phyloP scores from a whole-genome alignment of 306 rosid species.

The Vigna hirtella region DNA sequence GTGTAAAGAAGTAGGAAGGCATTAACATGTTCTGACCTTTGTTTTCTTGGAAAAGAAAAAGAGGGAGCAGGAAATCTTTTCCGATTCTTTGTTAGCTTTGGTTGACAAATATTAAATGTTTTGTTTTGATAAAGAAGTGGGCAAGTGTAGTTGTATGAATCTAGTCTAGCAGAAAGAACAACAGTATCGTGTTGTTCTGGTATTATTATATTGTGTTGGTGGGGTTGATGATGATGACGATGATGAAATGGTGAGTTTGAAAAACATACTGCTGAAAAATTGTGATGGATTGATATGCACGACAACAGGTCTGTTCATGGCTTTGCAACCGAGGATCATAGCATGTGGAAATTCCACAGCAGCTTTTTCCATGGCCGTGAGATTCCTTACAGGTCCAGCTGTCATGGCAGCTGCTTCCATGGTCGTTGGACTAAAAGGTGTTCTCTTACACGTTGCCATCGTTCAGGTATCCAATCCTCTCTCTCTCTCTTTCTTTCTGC shows the following conservation, averaged over 20 bases:
- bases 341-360: constrained; percentile 96
- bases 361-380: constrained; percentile 92
- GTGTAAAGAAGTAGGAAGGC: neutral
- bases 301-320: constrained; percentile 94
- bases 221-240: constrained; percentile 60
- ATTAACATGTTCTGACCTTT: constrained; percentile 30
- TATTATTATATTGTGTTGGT: constrained; percentile 14
- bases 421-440: constrained; percentile 90
- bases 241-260: constrained; percentile 35
- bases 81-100: constrained; percentile 33
- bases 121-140: constrained; percentile 19
- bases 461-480: constrained; percentile 64
- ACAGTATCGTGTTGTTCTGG: neutral
- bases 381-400: constrained; percentile 99
- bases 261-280: neutral
- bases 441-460: constrained; percentile 89
- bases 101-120: constrained; percentile 35
- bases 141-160: neutral
- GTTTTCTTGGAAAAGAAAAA: constrained; percentile 34
- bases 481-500: constrained; percentile 37
- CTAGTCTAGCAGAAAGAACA: constrained; percentile 33
- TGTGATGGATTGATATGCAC: constrained; percentile 14
- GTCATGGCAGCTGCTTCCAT: constrained; percentile 98
- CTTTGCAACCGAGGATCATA: constrained; percentile 97
- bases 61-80: constrained; percentile 38